Evolutionary conservation across 148 eudicot species (phyloP).

Genomic region (Rheum nobile): DNA sequence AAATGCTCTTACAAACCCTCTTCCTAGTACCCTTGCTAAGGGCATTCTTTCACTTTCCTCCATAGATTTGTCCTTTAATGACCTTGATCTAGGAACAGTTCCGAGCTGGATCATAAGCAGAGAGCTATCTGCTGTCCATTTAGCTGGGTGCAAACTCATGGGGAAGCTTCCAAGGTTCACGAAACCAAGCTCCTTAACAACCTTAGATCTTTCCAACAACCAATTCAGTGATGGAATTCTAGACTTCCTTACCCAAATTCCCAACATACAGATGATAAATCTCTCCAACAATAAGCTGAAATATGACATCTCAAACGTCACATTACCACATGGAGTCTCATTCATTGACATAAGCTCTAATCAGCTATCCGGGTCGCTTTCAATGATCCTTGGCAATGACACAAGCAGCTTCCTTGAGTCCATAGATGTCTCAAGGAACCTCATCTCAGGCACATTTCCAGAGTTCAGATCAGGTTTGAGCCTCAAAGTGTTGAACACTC

Average conservation of each 20-base stretch:
- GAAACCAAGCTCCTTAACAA: slow-evolving; percentile 36
- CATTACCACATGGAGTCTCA: slow-evolving; percentile 44
- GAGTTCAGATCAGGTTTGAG: slow-evolving; percentile 36
- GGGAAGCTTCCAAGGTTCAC: slow-evolving; percentile 55
- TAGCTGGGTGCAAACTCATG: slow-evolving; percentile 58
- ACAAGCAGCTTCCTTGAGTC: slow-evolving; percentile 46
- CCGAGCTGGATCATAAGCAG: slow-evolving; percentile 63
- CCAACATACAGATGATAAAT: no score
- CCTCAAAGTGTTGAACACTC: slow-evolving; percentile 44
- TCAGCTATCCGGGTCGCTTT: slow-evolving; percentile 45
- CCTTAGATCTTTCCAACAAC: slow-evolving; percentile 66
- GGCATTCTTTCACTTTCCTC: slow-evolving; percentile 60
- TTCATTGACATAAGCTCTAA: slow-evolving; percentile 49
- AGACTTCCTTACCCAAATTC: no score
- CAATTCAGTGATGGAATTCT: no score
- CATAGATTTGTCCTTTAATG: slow-evolving; percentile 62
- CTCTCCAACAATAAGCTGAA: slow-evolving; percentile 53
- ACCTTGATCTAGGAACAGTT: slow-evolving; percentile 35
- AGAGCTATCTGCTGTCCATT: slow-evolving; percentile 42
- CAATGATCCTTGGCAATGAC: slow-evolving; percentile 31
- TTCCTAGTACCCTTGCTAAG: slow-evolving; percentile 36
- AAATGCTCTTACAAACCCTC: slow-evolving; percentile 45
- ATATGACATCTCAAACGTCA: slow-evolving; percentile 31
- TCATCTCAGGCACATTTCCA: slow-evolving; percentile 53
- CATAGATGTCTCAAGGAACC: slow-evolving; percentile 45